Evolutionary conservation across 371 early-diverging fungal genomes (phyloP), one percentile per base, ranked within the genome.

Genomic region (Mucor lusitanicus): DNA sequence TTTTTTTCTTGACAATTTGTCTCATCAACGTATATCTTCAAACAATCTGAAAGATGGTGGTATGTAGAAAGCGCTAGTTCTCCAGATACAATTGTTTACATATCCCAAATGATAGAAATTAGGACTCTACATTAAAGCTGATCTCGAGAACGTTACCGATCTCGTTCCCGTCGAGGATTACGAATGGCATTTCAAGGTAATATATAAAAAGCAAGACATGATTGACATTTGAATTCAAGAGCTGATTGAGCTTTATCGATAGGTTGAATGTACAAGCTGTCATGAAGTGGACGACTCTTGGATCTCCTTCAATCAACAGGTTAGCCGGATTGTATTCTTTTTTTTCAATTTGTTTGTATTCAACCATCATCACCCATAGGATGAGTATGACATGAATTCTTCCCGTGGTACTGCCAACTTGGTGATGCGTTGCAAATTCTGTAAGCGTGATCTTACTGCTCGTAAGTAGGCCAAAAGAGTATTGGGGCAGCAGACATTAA

Each of bases 401-500:
- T 84, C 85, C 4, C 83, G 95, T 63, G 96, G 96, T 30, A 79
- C 82, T 30, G 95, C 97, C 61, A 95, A 96, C 78, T 79, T 96
- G 59, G 92, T 94, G 17, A 94, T 97, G 91, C 85, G 83, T 59
- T 97, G 98, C 91, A 95, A 96, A 82, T 91, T 91, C 67, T 97
- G 98, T 84, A 92, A 90, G 67, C 88, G 91, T 48, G 94, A 94
- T 72, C 80, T 85, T 39, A 87, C 88, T 50, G 89, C 90, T 15
- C 83, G 91, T 90, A 85, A 46, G 28, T 19, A 7, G 8, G 21
- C 11, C 30, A 30, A n/a, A n/a, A 28, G 27, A 37, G 21, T 1
- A 28, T 17, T 15, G 11, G 27, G 17, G 48, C 17, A 35, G 55
- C 33, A 37, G 4, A 23, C 8, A 12, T 12, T 11, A 13, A 40